Conservation (phyloP, 805 yeast species). For the Barnettozyma salicaria region DNA sequence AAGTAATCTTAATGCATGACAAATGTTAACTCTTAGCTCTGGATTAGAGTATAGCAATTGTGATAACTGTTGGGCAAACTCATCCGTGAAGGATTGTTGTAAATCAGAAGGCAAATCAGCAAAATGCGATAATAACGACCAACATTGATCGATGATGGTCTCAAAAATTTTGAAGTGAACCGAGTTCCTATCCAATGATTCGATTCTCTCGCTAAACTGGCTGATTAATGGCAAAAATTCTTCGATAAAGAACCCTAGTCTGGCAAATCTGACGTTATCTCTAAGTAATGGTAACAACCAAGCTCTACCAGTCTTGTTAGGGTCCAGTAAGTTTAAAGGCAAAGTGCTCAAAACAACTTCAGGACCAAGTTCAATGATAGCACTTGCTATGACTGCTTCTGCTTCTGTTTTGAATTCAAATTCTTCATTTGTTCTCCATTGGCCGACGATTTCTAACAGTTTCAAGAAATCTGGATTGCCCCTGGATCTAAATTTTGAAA, state of each 20-base stretch:
- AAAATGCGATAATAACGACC: slow-evolving; percentile 87
- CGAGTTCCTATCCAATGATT: slow-evolving; percentile 44
- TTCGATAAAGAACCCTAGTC: slow-evolving; percentile 53
- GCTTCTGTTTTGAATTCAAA: slow-evolving; percentile 64
- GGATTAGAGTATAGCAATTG: slow-evolving; percentile 67
- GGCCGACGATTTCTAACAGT: slow-evolving; percentile 69
- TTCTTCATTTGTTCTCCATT: slow-evolving; percentile 76
- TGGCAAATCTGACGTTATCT: slow-evolving; percentile 74
- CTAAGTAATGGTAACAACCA: slow-evolving; percentile 91
- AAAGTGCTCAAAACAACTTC: slow-evolving; percentile 66
- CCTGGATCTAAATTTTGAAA: slow-evolving; percentile 58
- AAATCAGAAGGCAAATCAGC: slow-evolving; percentile 83
- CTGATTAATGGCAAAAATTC: slow-evolving; percentile 62
- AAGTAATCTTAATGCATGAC: slow-evolving; percentile 70
- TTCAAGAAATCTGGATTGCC: slow-evolving; percentile 65
- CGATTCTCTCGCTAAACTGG: slow-evolving; percentile 45
- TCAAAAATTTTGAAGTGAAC: slow-evolving; percentile 71
- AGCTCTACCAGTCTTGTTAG: slow-evolving; percentile 74
- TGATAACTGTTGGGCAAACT: slow-evolving; percentile 74
- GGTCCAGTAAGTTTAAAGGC: slow-evolving; percentile 68
- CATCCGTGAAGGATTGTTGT: slow-evolving; percentile 54
- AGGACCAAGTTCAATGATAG: slow-evolving; percentile 80
- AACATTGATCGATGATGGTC: slow-evolving; percentile 84
- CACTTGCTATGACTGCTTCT: slow-evolving; percentile 74
- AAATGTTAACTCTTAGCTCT: slow-evolving; percentile 71